A percentile compares a stretch with the other conserved stretches of the same genome.
Conservation (phyloP, 1,284 basidiomycete genomes). For the Papiliotrema fonsecae region DNA sequence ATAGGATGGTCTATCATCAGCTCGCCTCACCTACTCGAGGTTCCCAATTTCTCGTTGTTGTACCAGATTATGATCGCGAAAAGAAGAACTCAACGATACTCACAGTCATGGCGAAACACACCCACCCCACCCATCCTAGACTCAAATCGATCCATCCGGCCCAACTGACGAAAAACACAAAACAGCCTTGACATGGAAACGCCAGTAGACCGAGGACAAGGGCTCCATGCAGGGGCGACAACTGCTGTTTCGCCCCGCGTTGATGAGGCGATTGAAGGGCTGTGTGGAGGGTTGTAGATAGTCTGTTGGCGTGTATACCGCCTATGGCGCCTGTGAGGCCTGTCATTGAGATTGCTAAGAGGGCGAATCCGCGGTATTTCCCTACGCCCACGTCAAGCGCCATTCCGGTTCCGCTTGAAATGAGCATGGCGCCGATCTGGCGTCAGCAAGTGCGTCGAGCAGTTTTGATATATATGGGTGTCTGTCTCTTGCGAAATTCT, state of each 20-base stretch:
- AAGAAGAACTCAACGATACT: constrained; percentile 34
- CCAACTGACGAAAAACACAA: constrained; percentile 60
- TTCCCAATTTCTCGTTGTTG: not conserved
- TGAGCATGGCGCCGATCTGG: constrained; percentile 73
- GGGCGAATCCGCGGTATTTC: constrained; percentile 78
- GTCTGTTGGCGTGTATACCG: constrained; percentile 82
- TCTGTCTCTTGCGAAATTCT: no score
- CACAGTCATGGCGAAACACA: constrained; percentile 71
- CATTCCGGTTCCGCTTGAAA: constrained; percentile 85
- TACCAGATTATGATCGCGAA: not conserved
- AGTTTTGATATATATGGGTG: no score
- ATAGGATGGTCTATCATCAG: constrained; percentile 60
- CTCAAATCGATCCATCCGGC: constrained; percentile 74
- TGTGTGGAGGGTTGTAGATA: constrained; percentile 55
- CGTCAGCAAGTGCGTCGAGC: not conserved
- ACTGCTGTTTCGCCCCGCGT: constrained; percentile 13
- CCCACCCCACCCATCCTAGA: constrained; percentile 59
- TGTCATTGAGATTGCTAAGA: constrained; percentile 83
- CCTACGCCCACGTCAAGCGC: constrained; percentile 85
- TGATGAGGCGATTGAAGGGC: constrained; percentile 5
- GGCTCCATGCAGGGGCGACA: constrained; percentile 34
- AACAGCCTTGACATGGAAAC: constrained; percentile 68
- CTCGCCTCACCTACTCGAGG: not conserved
- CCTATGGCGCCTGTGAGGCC: constrained; percentile 84
- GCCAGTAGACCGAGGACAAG: constrained; percentile 66